Evolutionary conservation across 1,284 basidiomycete species (phyloP).

Genomic region (Bjerkandera adusta): DNA sequence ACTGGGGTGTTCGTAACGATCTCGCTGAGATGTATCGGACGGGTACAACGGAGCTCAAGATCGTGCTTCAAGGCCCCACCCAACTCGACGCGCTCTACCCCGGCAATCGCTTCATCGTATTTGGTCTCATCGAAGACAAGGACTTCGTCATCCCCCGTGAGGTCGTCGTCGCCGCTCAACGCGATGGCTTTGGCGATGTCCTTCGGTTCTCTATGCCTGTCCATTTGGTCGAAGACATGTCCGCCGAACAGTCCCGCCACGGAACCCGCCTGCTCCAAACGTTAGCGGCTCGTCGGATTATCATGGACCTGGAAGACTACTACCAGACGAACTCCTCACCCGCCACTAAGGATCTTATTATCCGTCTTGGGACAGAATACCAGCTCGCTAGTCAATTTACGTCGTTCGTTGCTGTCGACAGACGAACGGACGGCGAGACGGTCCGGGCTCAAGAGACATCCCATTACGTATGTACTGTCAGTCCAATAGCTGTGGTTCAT

Average conservation of each 20-base stretch:
- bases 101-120: slow-evolving; percentile 14
- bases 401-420: slow-evolving; percentile 16
- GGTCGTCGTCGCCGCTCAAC: slow-evolving; percentile 10
- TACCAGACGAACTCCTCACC: slow-evolving; percentile 1
- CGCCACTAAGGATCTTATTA: slow-evolving; percentile 1
- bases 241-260: not conserved
- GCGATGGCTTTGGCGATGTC: slow-evolving; percentile 12
- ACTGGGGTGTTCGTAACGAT: slow-evolving; percentile 40
- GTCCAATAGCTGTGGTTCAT: not conserved
- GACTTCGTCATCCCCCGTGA: slow-evolving; percentile 4
- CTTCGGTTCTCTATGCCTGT: slow-evolving; percentile 3
- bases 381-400: slow-evolving; percentile 15
- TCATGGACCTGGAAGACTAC: slow-evolving; percentile 13
- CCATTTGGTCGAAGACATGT: not conserved
- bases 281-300: slow-evolving; percentile 10
- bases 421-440: not conserved
- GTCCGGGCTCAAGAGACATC: too few species aligned
- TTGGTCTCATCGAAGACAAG: slow-evolving; percentile 9
- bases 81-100: slow-evolving; percentile 11
- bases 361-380: slow-evolving; percentile 11
- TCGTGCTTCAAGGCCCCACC: slow-evolving; percentile 9
- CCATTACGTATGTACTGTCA: too few species aligned
- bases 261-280: slow-evolving; percentile 9
- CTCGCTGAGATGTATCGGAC: not conserved
- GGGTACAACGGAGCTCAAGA: not conserved